Percentiles rank a stretch among this genome's conserved stretches.
Evolutionary conservation across 1,284 basidiomycete species (phyloP).

Genomic region (Termitomyces sp.): DNA sequence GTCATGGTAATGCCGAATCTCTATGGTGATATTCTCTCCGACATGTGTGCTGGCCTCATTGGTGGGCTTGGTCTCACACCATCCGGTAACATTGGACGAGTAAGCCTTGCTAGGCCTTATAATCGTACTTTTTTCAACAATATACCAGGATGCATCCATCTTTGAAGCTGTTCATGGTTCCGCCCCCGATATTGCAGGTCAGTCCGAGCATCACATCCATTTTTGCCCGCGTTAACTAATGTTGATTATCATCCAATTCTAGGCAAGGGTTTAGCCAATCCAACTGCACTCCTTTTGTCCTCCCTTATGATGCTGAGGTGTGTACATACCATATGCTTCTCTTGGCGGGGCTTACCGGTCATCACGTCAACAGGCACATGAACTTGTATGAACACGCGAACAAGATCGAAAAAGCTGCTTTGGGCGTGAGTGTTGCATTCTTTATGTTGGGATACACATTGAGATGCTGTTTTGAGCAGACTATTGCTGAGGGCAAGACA

Average conservation of each 20-base stretch:
- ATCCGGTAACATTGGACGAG: slow-evolving; percentile 95
- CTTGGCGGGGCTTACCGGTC: background rate
- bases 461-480: slow-evolving; percentile 43
- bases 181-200: slow-evolving; percentile 82
- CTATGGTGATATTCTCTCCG: slow-evolving; percentile 95
- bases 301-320: slow-evolving; percentile 96
- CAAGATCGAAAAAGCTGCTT: slow-evolving; percentile 89
- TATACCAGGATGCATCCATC: slow-evolving; percentile 86
- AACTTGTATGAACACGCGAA: slow-evolving; percentile 80
- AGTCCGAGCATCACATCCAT: slow-evolving; percentile 23
- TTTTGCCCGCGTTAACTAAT: slow-evolving; percentile 14
- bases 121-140: background rate
- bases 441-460: slow-evolving; percentile 10
- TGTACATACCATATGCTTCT: slow-evolving; percentile 21
- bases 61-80: slow-evolving; percentile 97
- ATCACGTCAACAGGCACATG: slow-evolving; percentile 74
- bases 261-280: slow-evolving; percentile 97
- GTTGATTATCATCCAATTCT: slow-evolving; percentile 11
- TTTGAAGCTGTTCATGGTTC: slow-evolving; percentile 99
- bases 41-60: slow-evolving; percentile 99
- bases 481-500: slow-evolving; percentile 89
- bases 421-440: slow-evolving; percentile 53
- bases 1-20: slow-evolving; percentile 99
- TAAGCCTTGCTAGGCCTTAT: slow-evolving; percentile 31
- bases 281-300: slow-evolving; percentile 91